These are phyloP conservation scores for Pleurotus cornucopiae DNA, from an alignment of 768 basidiomycete genomes.

Conservation along the genomic window DNA sequence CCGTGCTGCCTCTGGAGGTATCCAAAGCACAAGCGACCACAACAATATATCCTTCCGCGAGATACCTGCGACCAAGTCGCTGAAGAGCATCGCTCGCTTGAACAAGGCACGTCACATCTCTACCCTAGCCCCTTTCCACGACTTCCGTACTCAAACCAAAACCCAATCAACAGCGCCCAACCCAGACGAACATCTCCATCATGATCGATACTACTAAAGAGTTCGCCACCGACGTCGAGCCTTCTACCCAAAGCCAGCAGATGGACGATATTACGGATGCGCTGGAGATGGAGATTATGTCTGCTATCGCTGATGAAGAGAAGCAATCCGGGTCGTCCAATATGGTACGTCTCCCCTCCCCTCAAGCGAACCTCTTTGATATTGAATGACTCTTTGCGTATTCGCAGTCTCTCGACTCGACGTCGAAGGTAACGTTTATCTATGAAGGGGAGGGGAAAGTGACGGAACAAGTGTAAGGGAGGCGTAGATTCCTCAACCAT, in stretches of 20 bases:
- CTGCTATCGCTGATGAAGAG: background rate
- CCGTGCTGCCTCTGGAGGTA: slow-evolving; percentile 25
- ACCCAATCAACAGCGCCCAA: slow-evolving; percentile 24
- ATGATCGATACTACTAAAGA: slow-evolving; percentile 54
- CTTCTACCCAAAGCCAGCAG: background rate
- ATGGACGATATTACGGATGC: background rate
- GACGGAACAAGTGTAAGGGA: too few relatives aligned
- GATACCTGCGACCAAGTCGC: background rate
- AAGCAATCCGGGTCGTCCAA: background rate
- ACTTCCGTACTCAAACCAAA: too few relatives aligned
- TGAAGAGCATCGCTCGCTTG: background rate
- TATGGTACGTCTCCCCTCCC: background rate
- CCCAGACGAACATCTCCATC: slow-evolving; percentile 40
- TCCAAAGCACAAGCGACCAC: slow-evolving; percentile 23
- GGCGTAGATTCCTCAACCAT: too few relatives aligned
- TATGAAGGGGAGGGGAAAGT: too few relatives aligned
- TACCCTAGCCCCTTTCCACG: background rate
- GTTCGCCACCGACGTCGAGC: slow-evolving; percentile 33
- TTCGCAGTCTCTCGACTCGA: too few relatives aligned
- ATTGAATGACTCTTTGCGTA: too few relatives aligned
- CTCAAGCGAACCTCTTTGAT: background rate
- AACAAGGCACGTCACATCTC: background rate
- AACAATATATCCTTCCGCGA: slow-evolving; percentile 13
- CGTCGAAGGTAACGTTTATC: too few relatives aligned
- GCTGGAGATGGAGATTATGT: background rate